Base-by-base conservation (phyloP, 2,329 filamentous ascomycete genomes). In the Plectosphaerella cucumerina region DNA sequence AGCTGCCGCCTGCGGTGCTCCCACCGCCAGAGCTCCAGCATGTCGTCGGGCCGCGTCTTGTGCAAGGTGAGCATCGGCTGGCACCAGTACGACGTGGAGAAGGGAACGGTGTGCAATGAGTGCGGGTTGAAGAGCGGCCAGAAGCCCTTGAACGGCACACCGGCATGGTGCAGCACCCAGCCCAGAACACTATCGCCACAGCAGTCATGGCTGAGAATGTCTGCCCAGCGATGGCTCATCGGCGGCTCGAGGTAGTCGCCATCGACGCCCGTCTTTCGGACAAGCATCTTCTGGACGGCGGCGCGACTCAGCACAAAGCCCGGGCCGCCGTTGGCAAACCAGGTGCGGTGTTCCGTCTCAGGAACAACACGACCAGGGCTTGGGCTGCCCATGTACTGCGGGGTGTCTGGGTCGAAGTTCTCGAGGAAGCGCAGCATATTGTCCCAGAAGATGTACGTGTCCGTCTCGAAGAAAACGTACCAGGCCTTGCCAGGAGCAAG, bases 381-480 rank as follows among this genome's bases (percentile, higher is more conserved):
- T 6, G 74, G 73, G 6, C 76, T 75, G 8, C 78, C 78, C 48
- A 80, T 69, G 58, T 81, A 81, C 5, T 72, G 57, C 18, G 70
- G 66, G 14, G 61, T 59, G 11, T 64, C 62, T 4, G 74, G 70
- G 48, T 80, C 70, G 61, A 78, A 72, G 14, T 70, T 75, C 33
- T 70, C 68, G 12, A 81, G 67, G 51, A 76, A 73, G 15, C 73
- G 75, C 53, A 79, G 73, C 33, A 67, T 68, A 63, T 73, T 77
- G 54, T 71, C 68, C 65, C 56, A 50, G 26, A 49, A 42, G 14
- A 75, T 50, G 54, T 71, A 80, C 46, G 78, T 82, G 59, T 82
- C 78, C 3, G 77, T 76, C 56, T 82, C 78, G 44, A 78, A 73
- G 60, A 81, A 79, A 49, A 82, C 71, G 56, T 78, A 82, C 72